phyloP scores from a whole-genome alignment of 192 early-diverging fungal species.

The Rhizophagus prolifer region DNA sequence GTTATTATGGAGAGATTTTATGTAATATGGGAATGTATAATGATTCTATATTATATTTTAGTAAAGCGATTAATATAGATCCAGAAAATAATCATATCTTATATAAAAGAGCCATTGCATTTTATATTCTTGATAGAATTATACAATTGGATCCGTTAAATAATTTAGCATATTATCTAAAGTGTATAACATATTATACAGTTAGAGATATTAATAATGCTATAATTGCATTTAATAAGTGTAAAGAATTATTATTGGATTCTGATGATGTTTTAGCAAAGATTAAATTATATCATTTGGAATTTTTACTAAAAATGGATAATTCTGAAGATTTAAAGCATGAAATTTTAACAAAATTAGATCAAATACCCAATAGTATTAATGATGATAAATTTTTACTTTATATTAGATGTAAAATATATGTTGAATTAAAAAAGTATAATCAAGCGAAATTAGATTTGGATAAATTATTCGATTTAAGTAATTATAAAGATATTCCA shows the following conservation, averaged over 20 bases:
- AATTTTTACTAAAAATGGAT: neutral
- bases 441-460: neutral
- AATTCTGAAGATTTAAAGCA: neutral
- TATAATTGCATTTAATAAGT: neutral
- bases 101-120: neutral
- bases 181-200: neutral
- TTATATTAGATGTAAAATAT: neutral
- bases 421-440: neutral
- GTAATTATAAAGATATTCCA: neutral
- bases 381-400: neutral
- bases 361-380: neutral
- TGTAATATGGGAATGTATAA: neutral
- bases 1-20: neutral
- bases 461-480: neutral
- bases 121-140: neutral
- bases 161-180: neutral
- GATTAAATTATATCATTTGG: neutral
- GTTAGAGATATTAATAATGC: neutral
- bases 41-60: neutral
- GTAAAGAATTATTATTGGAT: neutral
- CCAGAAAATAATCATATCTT: neutral
- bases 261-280: neutral
- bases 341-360: neutral
- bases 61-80: neutral
- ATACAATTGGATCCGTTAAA: neutral